Base-by-base conservation (phyloP, 2,329 filamentous ascomycete species). In the Penicillium sclerotiorum region DNA sequence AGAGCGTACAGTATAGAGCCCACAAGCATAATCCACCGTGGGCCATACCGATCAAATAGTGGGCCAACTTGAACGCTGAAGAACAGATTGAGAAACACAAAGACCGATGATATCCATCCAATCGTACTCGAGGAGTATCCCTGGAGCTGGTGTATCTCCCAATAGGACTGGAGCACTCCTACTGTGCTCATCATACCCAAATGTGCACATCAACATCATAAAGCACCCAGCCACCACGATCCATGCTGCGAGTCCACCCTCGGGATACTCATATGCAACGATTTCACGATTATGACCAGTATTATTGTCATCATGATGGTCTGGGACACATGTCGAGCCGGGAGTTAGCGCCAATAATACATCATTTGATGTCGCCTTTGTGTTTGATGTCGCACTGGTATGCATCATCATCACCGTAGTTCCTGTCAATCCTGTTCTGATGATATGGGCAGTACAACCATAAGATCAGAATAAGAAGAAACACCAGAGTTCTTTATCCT, bases 41-140 rank as follows among this genome's bases (percentile, higher is more conserved):
- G 74, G 0, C 77, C 78, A 28, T 78, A 75, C 0, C 67, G 67
- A 49, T 80, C 78, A 47, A 79, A 77, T 3, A 80, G 49, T 1
- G 78, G 77, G 0, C 78, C 77, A 7, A 77, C 69, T 55, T 77
- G 76, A 8, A 80, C 72, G 4, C 73, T 76, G 1, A 77, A 64
- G 9, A 76, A 67, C 0, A 79, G 60, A 0, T 71, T 67, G 1
- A 80, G 56, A 35, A 77, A 78, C 3, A 74, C 70, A 33, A 77
- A 73, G 3, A 78, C 53, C 1, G 76, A 74, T 1, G 73, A 71
- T 45, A 80, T 79, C 77, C 77, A 80, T 17, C 77, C 77, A 0
- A 80, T 68, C 28, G 79, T 71, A 4, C 73, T 63, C 3, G 72
- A 63, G 2, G 68, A 69, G 51, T 77, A 77, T 6, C 58, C 51